Conservation (phyloP, 2,329 filamentous ascomycete species). For the Ascomycota sp. region DNA sequence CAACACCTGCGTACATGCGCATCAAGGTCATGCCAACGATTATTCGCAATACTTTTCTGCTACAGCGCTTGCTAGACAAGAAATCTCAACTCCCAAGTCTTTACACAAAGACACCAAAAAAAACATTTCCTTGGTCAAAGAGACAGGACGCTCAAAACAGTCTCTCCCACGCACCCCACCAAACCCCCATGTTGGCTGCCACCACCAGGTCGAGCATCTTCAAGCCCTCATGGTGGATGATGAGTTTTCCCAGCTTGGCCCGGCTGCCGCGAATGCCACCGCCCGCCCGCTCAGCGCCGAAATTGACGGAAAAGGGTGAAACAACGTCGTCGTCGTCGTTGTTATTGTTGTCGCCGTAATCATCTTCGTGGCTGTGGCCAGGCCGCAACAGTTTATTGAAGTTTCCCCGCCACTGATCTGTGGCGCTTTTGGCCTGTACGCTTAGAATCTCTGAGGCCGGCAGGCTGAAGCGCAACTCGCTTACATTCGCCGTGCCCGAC, state of each 20-base stretch:
- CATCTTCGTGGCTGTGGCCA: slow-evolving; percentile 8
- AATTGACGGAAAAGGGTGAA: slow-evolving; percentile 42
- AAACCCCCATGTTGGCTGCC: slow-evolving; percentile 76
- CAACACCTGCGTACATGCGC: too few relatives aligned
- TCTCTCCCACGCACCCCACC: slow-evolving; percentile 75
- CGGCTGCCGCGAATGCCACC: slow-evolving; percentile 71
- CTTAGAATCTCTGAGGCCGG: slow-evolving; percentile 35
- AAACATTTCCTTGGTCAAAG: too few relatives aligned
- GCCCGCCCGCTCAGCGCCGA: slow-evolving; percentile 68
- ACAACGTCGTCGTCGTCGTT: slow-evolving; percentile 18
- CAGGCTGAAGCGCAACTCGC: slow-evolving; percentile 79
- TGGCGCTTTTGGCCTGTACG: slow-evolving; percentile 12
- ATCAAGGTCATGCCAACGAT: too few relatives aligned
- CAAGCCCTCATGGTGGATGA: slow-evolving; percentile 71
- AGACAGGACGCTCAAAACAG: slow-evolving; percentile 19
- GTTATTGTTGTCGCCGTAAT: slow-evolving; percentile 13
- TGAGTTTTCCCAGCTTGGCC: slow-evolving; percentile 84
- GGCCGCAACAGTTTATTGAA: slow-evolving; percentile 19
- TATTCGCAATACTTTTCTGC: too few relatives aligned
- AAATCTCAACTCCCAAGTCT: too few relatives aligned
- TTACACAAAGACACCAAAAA: background rate
- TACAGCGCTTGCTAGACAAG: too few relatives aligned
- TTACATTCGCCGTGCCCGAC: slow-evolving; percentile 30
- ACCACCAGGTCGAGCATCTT: slow-evolving; percentile 93
- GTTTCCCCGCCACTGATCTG: slow-evolving; percentile 17